phyloP scores from a whole-genome alignment of 202 grass and related monocot species.

The Schoenoplectus tabernaemontani region DNA sequence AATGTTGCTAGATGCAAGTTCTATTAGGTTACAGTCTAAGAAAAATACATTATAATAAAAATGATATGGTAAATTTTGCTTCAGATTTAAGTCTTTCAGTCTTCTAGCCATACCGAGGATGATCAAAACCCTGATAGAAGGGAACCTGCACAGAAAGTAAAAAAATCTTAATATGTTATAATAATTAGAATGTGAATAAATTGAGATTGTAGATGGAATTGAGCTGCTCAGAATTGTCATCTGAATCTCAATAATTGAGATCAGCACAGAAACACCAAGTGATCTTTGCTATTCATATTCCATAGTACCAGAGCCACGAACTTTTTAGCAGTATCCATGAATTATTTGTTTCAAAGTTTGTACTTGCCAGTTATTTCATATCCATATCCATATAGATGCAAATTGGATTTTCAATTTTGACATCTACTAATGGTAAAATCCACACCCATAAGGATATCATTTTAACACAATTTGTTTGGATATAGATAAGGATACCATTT shows the following conservation, averaged over 20 bases:
- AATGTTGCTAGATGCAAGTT: neutral
- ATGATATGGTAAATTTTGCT: neutral
- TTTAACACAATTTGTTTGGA: neutral
- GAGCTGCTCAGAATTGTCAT: too few relatives aligned
- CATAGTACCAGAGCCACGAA: too few relatives aligned
- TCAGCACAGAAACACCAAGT: too few relatives aligned
- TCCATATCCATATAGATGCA: neutral
- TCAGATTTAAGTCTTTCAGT: neutral
- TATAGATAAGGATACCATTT: neutral
- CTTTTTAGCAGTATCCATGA: neutral
- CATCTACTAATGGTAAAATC: neutral
- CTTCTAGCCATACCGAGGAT: slow-evolving; percentile 48
- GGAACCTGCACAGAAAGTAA: slow-evolving; percentile 56
- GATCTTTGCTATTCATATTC: too few relatives aligned
- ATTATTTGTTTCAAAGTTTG: neutral
- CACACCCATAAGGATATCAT: neutral
- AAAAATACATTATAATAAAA: slow-evolving; percentile 7
- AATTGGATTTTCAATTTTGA: neutral
- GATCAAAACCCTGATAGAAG: slow-evolving; percentile 83
- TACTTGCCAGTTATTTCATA: neutral
- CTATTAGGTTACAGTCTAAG: neutral
- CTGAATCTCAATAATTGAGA: too few relatives aligned
- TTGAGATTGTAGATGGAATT: too few relatives aligned
- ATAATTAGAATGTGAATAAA: too few relatives aligned
- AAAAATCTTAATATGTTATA: neutral